These are phyloP conservation scores for Neonectria sp. DNA, from an alignment of 2,329 filamentous ascomycete species.

Conservation along the genomic window DNA sequence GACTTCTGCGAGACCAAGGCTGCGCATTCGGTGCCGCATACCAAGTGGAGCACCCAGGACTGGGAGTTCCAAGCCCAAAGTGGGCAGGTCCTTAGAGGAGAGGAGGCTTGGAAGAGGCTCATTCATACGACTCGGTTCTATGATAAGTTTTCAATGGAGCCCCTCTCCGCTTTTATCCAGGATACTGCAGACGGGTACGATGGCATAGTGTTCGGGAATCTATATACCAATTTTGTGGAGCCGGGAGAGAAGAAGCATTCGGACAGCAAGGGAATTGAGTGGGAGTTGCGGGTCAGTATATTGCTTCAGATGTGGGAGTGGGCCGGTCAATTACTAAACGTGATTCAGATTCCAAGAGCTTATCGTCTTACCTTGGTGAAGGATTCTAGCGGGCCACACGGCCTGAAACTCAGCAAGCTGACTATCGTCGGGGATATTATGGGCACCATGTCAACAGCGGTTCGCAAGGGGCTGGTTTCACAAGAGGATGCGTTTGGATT, in stretches of 20 bases:
- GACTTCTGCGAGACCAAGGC: conserved; percentile 8
- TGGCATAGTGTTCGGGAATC: conserved; percentile 7
- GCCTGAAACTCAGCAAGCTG: conserved; percentile 10
- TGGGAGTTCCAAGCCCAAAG: conserved; percentile 14
- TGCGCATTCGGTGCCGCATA: conserved; percentile 8
- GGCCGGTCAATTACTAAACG: conserved; percentile 7
- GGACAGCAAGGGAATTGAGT: conserved; percentile 9
- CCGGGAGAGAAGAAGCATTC: conserved; percentile 9
- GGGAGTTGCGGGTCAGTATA: conserved; percentile 14
- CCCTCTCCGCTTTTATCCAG: conserved; percentile 6
- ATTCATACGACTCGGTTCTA: conserved; percentile 8
- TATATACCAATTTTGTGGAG: conserved; percentile 12
- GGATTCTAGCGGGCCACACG: conserved; percentile 8
- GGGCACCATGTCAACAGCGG: conserved; percentile 1
- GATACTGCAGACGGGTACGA: conserved; percentile 7
- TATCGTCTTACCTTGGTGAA: conserved; percentile 6
- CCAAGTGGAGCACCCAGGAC: conserved; percentile 10
- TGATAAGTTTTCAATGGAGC: conserved; percentile 12
- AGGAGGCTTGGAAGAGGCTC: conserved; percentile 6
- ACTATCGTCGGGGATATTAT: conserved; percentile 8
- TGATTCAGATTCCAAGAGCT: conserved; percentile 9
- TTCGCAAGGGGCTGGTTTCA: conserved; percentile 9
- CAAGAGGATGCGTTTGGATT: conserved; percentile 1
- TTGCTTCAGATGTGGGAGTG: not conserved
- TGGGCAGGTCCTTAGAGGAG: conserved; percentile 5